Evolutionary conservation across 345 rosid species (phyloP).

Genomic region (Populus simonii): DNA sequence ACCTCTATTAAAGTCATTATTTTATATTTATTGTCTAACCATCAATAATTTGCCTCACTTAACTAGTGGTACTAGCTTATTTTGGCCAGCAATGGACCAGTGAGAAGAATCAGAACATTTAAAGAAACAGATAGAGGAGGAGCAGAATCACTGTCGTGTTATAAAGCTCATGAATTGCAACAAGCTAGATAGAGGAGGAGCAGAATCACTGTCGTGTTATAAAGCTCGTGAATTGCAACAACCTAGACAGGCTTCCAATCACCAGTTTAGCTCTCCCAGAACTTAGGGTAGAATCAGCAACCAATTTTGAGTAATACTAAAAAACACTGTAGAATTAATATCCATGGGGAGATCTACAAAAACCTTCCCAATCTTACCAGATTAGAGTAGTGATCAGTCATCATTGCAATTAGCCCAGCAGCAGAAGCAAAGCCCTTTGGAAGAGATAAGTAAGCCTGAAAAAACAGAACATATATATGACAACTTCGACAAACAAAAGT

Average conservation of each 20-base stretch:
- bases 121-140: not conserved
- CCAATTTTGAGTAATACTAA: not conserved
- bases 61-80: not conserved
- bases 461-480: slow-evolving; percentile 13
- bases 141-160: not conserved
- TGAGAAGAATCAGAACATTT: not conserved
- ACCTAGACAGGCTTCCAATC: not conserved
- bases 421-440: slow-evolving; percentile 83
- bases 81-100: not conserved
- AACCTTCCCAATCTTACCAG: slow-evolving; percentile 42
- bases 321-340: slow-evolving; percentile 5
- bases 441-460: slow-evolving; percentile 87
- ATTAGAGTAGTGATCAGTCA: slow-evolving; percentile 77
- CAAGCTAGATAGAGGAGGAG: not conserved
- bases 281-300: not conserved
- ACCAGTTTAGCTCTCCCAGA: not conserved
- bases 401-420: slow-evolving; percentile 81
- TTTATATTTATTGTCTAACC: not conserved
- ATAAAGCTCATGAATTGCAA: not conserved
- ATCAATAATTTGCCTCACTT: not conserved
- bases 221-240: not conserved
- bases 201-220: not conserved
- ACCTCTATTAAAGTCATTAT: not conserved
- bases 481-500: slow-evolving; percentile 11
- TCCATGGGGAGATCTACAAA: not conserved